Evolutionary conservation across 768 basidiomycete genomes (phyloP).

Genomic region (Trametes elegans): DNA sequence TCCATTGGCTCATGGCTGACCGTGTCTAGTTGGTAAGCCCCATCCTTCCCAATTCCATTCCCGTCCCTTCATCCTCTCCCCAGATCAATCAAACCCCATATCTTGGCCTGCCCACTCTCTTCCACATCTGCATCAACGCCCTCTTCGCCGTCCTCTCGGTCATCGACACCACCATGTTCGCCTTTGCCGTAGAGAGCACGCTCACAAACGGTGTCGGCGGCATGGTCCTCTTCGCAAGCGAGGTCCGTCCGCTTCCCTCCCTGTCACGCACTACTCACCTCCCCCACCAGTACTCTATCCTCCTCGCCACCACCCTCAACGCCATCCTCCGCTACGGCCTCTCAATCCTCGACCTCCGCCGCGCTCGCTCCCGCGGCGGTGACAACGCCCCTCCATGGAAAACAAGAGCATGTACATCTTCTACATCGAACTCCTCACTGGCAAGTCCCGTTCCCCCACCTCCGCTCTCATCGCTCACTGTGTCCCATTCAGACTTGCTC

Average conservation of each 20-base stretch:
- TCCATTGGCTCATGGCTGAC: conserved; percentile 96
- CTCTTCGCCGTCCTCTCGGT: conserved; percentile 75
- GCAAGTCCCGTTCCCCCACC: conserved; percentile 46
- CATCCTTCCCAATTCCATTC: conserved; percentile 1
- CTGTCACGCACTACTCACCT: background rate
- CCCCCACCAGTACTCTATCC: conserved; percentile 74
- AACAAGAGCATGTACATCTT: conserved; percentile 97
- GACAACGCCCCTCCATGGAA: conserved; percentile 91
- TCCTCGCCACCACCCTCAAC: conserved; percentile 78
- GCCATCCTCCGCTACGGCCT: conserved; percentile 81
- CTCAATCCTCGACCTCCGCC: conserved; percentile 75
- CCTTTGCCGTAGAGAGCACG: conserved; percentile 78
- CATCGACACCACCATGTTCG: conserved; percentile 74
- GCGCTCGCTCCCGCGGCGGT: conserved; percentile 74
- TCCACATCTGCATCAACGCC: conserved; percentile 79
- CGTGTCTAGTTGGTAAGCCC: conserved; percentile 90
- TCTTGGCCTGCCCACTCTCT: conserved; percentile 77
- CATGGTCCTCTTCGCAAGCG: conserved; percentile 94
- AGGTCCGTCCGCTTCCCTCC: conserved; percentile 50
- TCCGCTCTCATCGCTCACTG: background rate
- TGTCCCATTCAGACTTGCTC: conserved; percentile 71
- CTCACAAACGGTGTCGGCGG: conserved; percentile 78
- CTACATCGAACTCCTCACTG: conserved; percentile 89
- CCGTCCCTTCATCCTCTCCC: background rate
- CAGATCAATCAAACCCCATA: conserved; percentile 98